Conservation (phyloP, 2,329 filamentous ascomycete genomes). For the Monosporascus cannonballus region DNA sequence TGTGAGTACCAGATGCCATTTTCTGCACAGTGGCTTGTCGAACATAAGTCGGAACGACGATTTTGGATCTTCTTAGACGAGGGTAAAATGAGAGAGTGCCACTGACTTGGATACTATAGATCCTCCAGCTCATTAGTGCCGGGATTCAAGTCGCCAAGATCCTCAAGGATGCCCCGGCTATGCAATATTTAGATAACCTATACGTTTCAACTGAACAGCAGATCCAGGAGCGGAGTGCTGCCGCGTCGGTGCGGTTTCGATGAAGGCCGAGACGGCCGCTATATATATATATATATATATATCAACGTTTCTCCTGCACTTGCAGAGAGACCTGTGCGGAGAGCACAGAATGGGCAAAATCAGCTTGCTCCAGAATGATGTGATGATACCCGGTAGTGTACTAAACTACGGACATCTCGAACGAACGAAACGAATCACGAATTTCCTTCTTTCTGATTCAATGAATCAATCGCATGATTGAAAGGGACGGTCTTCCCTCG, state of each 20-base stretch:
- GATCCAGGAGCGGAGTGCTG: constrained; percentile 60
- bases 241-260: constrained; percentile 36
- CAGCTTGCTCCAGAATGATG: background rate
- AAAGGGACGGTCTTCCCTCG: constrained; percentile 4
- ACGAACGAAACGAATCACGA: constrained; percentile 19
- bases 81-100: background rate
- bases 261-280: constrained; percentile 16
- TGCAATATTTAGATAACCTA: constrained; percentile 75
- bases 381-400: constrained; percentile 5
- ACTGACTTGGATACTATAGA: constrained; percentile 26
- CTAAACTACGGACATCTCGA: constrained; percentile 12
- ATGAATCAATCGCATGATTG: constrained; percentile 7
- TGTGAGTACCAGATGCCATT: background rate
- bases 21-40: background rate
- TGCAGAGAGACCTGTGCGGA: background rate
- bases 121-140: constrained; percentile 80
- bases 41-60: too few species aligned
- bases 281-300: constrained; percentile 5
- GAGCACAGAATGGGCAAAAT: background rate
- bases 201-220: constrained; percentile 77
- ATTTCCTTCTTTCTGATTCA: constrained; percentile 9
- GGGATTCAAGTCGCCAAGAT: constrained; percentile 86
- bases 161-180: constrained; percentile 74
- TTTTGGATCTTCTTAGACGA: background rate
- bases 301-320: constrained; percentile 16